A percentile compares a stretch with the other conserved stretches of the same genome.
phyloP scores from a whole-genome alignment of 208 protist genomes.

The Leishmania gerbilli region DNA sequence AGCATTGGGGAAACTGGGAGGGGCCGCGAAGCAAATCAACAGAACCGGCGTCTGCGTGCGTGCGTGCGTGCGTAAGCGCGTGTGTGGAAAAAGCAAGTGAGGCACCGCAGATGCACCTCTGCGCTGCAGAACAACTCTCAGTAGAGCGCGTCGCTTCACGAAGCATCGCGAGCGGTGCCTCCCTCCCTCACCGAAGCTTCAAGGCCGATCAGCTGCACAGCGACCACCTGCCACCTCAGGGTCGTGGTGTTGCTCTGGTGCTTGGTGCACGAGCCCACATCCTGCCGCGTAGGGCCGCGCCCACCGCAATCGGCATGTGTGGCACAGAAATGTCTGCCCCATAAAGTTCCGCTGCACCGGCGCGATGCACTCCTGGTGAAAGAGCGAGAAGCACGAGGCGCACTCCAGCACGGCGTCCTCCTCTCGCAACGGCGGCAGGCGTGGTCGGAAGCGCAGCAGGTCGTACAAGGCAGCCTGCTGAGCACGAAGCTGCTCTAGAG shows the following conservation, averaged over 20 bases:
- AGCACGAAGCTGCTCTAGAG: conserved; percentile 11
- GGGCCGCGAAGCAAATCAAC: background rate
- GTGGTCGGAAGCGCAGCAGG: conserved; percentile 24
- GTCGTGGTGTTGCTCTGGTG: background rate
- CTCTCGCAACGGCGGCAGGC: conserved; percentile 42
- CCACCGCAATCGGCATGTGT: conserved; percentile 62
- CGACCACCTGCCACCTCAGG: background rate
- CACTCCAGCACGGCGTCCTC: conserved; percentile 82
- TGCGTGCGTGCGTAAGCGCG: too few species aligned
- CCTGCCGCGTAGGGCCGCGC: conserved; percentile 13
- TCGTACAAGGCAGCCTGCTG: conserved; percentile 25
- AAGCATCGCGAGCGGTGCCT: background rate
- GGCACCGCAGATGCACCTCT: background rate
- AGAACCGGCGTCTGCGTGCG: too few species aligned
- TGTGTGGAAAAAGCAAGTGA: background rate
- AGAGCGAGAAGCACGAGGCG: conserved; percentile 62
- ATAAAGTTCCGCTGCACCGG: conserved; percentile 63
- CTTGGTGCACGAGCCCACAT: conserved; percentile 13
- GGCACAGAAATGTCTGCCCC: conserved; percentile 65
- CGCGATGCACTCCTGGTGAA: conserved; percentile 78
- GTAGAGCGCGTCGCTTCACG: background rate
- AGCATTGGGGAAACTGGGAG: background rate
- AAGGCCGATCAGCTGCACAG: background rate
- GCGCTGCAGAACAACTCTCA: background rate
- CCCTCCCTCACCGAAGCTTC: background rate